Conservation (phyloP, 306 rosid species). For the Neltuma alba region DNA sequence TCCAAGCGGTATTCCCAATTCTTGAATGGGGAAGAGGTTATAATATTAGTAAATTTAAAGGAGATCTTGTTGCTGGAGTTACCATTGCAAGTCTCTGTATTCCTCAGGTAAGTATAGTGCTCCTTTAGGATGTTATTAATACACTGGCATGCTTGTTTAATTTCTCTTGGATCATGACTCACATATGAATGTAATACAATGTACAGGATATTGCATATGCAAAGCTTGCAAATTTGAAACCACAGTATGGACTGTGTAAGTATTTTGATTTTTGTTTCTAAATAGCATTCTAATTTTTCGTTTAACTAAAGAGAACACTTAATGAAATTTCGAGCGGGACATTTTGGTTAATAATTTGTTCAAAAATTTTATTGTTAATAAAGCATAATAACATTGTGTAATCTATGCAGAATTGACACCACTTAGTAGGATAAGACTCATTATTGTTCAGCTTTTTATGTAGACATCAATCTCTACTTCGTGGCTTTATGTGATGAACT, state of each 20-base stretch:
- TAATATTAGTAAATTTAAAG: slow-evolving; percentile 50
- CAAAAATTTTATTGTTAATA: too few species aligned
- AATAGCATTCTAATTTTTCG: background rate
- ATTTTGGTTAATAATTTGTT: too few species aligned
- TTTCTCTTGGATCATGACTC: slow-evolving; percentile 1
- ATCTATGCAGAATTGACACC: too few species aligned
- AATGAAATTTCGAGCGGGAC: too few species aligned
- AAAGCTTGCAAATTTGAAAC: slow-evolving; percentile 50
- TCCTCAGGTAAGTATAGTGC: slow-evolving; percentile 58
- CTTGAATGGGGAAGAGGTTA: slow-evolving; percentile 61
- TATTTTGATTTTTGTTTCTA: slow-evolving; percentile 2
- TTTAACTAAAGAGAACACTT: too few species aligned
- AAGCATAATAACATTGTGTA: too few species aligned
- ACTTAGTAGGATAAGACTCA: too few species aligned
- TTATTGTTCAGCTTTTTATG: too few species aligned
- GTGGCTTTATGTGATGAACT: background rate
- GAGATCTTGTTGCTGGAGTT: slow-evolving; percentile 56
- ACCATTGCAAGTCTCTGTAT: slow-evolving; percentile 87
- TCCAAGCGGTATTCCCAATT: slow-evolving; percentile 64
- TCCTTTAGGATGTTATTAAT: background rate
- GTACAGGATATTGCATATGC: slow-evolving; percentile 55
- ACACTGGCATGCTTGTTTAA: background rate
- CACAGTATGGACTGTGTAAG: slow-evolving; percentile 55
- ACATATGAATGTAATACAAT: background rate
- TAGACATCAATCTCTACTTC: background rate